Conservation (phyloP, 306 rosid genomes). For the Vachellia pachyceras region DNA sequence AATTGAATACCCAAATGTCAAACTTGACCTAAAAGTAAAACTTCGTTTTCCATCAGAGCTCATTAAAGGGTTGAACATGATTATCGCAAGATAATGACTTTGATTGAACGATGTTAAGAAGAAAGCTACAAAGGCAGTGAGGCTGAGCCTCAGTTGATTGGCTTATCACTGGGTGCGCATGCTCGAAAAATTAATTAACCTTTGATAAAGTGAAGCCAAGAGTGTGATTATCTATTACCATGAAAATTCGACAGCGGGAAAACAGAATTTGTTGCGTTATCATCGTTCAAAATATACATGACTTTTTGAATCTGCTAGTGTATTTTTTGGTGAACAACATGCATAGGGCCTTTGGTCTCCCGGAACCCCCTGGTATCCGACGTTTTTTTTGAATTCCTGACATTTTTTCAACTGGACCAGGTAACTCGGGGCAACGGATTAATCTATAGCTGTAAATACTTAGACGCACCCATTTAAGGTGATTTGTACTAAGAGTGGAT, state of each 20-base stretch:
- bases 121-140: too few relatives aligned
- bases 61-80: neutral
- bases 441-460: too few relatives aligned
- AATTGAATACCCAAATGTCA: neutral
- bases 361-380: too few relatives aligned
- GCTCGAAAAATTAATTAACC: neutral
- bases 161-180: neutral
- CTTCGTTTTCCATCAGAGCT: neutral
- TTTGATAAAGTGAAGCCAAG: neutral
- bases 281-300: conserved; percentile 19
- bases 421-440: too few relatives aligned
- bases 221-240: conserved; percentile 38
- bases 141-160: neutral
- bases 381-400: too few relatives aligned
- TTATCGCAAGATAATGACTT: neutral
- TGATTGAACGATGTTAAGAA: neutral
- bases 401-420: too few relatives aligned
- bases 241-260: conserved; percentile 48
- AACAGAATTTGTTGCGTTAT: conserved; percentile 25
- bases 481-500: too few relatives aligned
- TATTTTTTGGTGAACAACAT: too few relatives aligned
- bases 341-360: too few relatives aligned
- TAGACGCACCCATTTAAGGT: too few relatives aligned
- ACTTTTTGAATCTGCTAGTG: too few relatives aligned
- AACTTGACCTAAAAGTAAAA: neutral